Percentiles rank a stretch among this genome's conserved stretches.
Evolutionary conservation across 1,284 basidiomycete genomes (phyloP).

Genomic region (Microstroma glucosiphilum): DNA sequence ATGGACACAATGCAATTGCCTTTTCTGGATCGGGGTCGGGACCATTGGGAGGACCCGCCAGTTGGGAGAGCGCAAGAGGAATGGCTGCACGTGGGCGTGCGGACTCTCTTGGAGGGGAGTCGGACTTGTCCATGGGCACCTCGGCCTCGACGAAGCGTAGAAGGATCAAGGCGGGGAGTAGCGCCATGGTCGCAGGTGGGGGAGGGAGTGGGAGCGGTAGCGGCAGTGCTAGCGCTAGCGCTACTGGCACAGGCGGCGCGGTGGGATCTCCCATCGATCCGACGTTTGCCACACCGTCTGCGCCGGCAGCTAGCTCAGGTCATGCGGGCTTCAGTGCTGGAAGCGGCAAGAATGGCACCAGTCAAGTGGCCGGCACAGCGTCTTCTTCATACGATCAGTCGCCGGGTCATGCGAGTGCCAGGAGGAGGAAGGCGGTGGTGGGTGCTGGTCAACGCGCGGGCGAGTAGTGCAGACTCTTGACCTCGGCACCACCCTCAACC

Average conservation of each 20-base stretch:
- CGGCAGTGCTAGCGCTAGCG: neutral
- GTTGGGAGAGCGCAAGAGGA: slow-evolving; percentile 27
- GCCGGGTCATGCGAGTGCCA: no score
- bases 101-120: slow-evolving; percentile 21
- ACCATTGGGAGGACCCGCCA: slow-evolving; percentile 13
- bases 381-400: no score
- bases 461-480: no score
- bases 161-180: slow-evolving; percentile 14
- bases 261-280: no score
- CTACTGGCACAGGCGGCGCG: neutral
- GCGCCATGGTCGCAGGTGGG: neutral
- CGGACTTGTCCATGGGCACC: slow-evolving; percentile 30
- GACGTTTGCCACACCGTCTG: no score
- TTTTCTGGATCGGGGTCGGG: slow-evolving; percentile 7
- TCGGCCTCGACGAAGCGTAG: slow-evolving; percentile 29
- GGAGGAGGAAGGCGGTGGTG: no score
- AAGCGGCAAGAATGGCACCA: no score
- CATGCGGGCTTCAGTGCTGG: no score
- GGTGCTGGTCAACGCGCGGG: no score
- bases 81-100: slow-evolving; percentile 21
- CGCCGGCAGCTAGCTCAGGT: neutral
- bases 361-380: no score
- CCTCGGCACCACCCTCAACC: no score
- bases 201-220: neutral
- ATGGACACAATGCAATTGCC: slow-evolving; percentile 12